phyloP scores from a whole-genome alignment of 2,329 filamentous ascomycete genomes.

The Teratosphaeria nubilosa region DNA sequence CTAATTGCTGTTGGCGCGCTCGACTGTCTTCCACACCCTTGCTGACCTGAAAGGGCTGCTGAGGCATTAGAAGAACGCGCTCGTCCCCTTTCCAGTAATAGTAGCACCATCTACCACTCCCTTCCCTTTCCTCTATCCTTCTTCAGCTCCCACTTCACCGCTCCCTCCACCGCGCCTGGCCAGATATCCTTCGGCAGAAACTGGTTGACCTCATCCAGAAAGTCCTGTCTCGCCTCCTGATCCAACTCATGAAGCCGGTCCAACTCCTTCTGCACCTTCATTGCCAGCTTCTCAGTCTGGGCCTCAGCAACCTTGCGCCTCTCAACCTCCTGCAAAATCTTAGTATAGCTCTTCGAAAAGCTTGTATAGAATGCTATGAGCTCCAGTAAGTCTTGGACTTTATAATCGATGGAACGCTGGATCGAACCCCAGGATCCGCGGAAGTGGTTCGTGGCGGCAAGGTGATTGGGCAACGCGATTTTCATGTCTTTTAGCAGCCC shows the following conservation, averaged over 20 bases:
- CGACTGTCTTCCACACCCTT: no score
- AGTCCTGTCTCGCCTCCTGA: constrained; percentile 59
- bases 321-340: constrained; percentile 72
- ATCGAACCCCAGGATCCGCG: constrained; percentile 61
- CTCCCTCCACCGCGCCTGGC: constrained; percentile 12
- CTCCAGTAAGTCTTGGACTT: constrained; percentile 65
- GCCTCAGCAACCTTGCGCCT: constrained; percentile 63
- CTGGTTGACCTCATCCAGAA: constrained; percentile 73
- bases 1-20: no score
- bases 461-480: constrained; percentile 53
- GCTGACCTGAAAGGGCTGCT: no score
- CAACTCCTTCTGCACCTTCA: constrained; percentile 66
- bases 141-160: constrained; percentile 2
- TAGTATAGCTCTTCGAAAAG: constrained; percentile 76
- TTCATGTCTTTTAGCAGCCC: constrained; percentile 58
- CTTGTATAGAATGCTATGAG: constrained; percentile 77
- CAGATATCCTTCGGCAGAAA: constrained; percentile 53
- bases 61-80: no score
- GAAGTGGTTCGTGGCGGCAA: constrained; percentile 56
- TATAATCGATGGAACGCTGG: constrained; percentile 55
- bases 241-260: constrained; percentile 63
- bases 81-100: neutral
- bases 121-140: constrained; percentile 2
- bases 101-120: neutral
- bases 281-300: constrained; percentile 62